Evolutionary conservation across 768 basidiomycete genomes (phyloP), one percentile per base, ranked within the genome.

Genomic region (Calocera cornea): DNA sequence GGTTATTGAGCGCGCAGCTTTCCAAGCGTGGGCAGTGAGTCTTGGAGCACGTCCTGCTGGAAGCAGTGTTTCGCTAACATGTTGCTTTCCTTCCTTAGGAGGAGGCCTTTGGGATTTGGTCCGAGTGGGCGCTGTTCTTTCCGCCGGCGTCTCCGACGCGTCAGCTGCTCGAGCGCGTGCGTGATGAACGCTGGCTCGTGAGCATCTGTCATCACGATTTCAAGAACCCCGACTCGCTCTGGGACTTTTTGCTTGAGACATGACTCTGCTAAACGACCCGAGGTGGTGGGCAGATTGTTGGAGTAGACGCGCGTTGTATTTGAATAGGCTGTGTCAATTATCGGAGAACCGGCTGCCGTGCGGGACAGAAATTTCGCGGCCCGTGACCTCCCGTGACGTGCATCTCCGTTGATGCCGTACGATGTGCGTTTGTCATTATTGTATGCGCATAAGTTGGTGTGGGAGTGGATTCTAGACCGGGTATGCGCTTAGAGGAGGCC

Each of bases 71-170:
- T 54, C 34, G 34, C 1, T 14, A 12, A 34, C 64, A 2, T 2
- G 41, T 31, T n/a, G n/a, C 47, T 49, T 65, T 11, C 22, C 67
- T 38, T 66, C 34, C 50, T 67, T 74, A 97, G 94, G 92, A 95
- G 34, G 97, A 98, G 75, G 95, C 93, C 0, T 99, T 97, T 75
- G 87, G 87, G 10, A 95, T 94, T 67, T 99, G 95, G 95, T 82
- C 85, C 0, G 89, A 94, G 70, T 99, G 97, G 97, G 88, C 92
- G 14, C 84, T 86, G 22, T 87, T 90, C 69, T 95, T 93, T 73
- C 84, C 87, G 2, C 88, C 90, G 1, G 81, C 75, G 5, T 92
- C 94, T 0, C 78, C 81, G 3, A 87, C 91, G 66, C 83, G 94
- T 64, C 77, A 78, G 41, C 73, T 95, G n/a, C 80, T 99, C 31